These are phyloP conservation scores for Pyrenula massariospora DNA, from an alignment of 495 filamentous ascomycete genomes.

Conservation along the genomic window DNA sequence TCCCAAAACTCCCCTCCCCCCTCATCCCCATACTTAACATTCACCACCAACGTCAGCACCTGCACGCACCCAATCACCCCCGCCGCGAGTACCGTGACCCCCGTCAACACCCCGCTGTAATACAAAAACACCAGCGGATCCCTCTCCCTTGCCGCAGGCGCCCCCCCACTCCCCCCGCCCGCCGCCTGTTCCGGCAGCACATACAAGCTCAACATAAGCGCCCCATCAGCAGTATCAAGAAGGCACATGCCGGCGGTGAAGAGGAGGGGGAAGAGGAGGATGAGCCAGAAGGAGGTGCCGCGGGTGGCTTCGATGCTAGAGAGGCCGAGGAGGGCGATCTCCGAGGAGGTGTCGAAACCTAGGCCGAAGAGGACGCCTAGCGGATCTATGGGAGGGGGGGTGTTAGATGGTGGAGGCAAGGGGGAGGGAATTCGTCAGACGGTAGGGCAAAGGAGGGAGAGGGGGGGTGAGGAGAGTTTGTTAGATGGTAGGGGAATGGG, in stretches of 20 bases:
- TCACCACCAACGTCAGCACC: constrained; percentile 62
- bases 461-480: too few species aligned
- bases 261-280: constrained; percentile 80
- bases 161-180: constrained; percentile 3
- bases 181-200: constrained; percentile 44
- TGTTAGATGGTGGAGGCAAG: neutral
- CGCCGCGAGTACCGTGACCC: constrained; percentile 78
- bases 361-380: constrained; percentile 84
- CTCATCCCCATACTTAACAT: constrained; percentile 31
- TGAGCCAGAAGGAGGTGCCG: constrained; percentile 87
- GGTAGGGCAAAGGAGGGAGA: neutral
- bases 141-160: constrained; percentile 23
- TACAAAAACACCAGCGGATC: constrained; percentile 83
- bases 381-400: constrained; percentile 36
- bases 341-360: constrained; percentile 91
- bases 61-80: constrained; percentile 79
- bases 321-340: constrained; percentile 86
- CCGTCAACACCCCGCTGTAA: constrained; percentile 84
- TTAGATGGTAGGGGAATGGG: neutral
- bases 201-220: constrained; percentile 91
- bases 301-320: constrained; percentile 72
- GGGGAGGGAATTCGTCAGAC: neutral
- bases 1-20: constrained; percentile 69
- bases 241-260: constrained; percentile 94
- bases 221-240: constrained; percentile 80